Evolutionary conservation across 2,329 filamentous ascomycete genomes (phyloP).

Genomic region (Phialocephala subalpina): DNA sequence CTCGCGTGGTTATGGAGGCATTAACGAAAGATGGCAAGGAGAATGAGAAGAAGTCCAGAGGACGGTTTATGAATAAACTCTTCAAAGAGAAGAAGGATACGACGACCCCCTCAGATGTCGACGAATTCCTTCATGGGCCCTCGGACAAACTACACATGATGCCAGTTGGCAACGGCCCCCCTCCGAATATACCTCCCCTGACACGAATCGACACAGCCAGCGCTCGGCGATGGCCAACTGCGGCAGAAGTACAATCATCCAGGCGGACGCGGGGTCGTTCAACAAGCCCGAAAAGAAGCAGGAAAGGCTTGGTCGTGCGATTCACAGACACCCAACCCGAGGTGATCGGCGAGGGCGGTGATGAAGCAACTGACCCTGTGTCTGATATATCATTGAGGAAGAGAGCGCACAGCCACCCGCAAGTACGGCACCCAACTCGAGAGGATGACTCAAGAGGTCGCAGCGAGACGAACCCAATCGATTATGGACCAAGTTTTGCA

Average conservation of each 20-base stretch:
- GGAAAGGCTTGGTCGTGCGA: slow-evolving; percentile 75
- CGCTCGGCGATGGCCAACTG: slow-evolving; percentile 59
- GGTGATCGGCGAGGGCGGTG: slow-evolving; percentile 90
- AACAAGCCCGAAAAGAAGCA: slow-evolving; percentile 51
- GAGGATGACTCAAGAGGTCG: slow-evolving; percentile 18
- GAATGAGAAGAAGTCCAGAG: slow-evolving; percentile 38
- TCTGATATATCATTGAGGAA: slow-evolving; percentile 73
- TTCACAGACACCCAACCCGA: slow-evolving; percentile 79
- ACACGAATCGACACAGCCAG: slow-evolving; percentile 54
- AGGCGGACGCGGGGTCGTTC: slow-evolving; percentile 34
- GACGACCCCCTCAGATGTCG: slow-evolving; percentile 54
- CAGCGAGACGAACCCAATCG: slow-evolving; percentile 16
- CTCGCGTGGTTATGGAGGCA: slow-evolving; percentile 36
- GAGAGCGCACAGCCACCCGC: slow-evolving; percentile 40
- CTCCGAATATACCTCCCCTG: slow-evolving; percentile 33
- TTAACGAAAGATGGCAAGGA: slow-evolving; percentile 36
- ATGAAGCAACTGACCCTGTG: slow-evolving; percentile 79
- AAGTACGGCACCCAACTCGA: slow-evolving; percentile 25
- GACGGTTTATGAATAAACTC: slow-evolving; percentile 65
- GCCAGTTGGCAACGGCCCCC: slow-evolving; percentile 53
- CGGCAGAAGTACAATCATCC: slow-evolving; percentile 49
- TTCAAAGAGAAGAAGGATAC: slow-evolving; percentile 48
- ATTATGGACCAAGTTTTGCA: slow-evolving; percentile 21
- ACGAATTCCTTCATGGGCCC: slow-evolving; percentile 65
- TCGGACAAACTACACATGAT: slow-evolving; percentile 63